phyloP scores from a whole-genome alignment of 441 rosid genomes.

The Capsella rubella region DNA sequence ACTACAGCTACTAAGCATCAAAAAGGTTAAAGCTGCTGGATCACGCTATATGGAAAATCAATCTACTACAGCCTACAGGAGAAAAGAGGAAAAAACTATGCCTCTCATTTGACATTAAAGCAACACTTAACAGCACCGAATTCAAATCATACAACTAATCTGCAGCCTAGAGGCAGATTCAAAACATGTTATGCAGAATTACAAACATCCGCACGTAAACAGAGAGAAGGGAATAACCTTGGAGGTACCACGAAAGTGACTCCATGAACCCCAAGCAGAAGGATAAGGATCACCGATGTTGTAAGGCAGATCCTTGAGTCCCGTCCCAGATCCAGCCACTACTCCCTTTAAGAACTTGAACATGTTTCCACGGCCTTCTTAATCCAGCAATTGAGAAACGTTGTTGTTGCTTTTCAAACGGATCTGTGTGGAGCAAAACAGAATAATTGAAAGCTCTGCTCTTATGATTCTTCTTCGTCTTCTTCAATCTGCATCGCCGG shows the following conservation, averaged over 20 bases:
- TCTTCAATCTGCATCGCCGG: conserved; percentile 40
- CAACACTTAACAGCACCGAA: conserved; percentile 20
- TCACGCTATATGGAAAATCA: conserved; percentile 18
- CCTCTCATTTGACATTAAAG: conserved; percentile 4
- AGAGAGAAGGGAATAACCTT: conserved; percentile 51
- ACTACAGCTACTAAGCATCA: conserved; percentile 8
- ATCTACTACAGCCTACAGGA: not conserved
- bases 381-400: conserved; percentile 20
- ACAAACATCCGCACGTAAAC: not conserved
- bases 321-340: conserved; percentile 94
- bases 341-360: conserved; percentile 91
- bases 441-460: conserved; percentile 2
- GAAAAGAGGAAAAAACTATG: not conserved
- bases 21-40: conserved; percentile 1
- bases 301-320: conserved; percentile 94
- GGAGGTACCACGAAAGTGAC: conserved; percentile 90
- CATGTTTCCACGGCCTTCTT: conserved; percentile 54
- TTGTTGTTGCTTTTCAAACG: not conserved
- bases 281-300: conserved; percentile 89
- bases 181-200: not conserved
- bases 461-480: conserved; percentile 26
- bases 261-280: conserved; percentile 97
- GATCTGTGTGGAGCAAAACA: conserved; percentile 28
- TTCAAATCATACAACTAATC: conserved; percentile 4
- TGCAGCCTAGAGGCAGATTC: conserved; percentile 11